Base-by-base conservation (phyloP, 2,329 filamentous ascomycete species). In the Mycosphaerelloides madeirae region DNA sequence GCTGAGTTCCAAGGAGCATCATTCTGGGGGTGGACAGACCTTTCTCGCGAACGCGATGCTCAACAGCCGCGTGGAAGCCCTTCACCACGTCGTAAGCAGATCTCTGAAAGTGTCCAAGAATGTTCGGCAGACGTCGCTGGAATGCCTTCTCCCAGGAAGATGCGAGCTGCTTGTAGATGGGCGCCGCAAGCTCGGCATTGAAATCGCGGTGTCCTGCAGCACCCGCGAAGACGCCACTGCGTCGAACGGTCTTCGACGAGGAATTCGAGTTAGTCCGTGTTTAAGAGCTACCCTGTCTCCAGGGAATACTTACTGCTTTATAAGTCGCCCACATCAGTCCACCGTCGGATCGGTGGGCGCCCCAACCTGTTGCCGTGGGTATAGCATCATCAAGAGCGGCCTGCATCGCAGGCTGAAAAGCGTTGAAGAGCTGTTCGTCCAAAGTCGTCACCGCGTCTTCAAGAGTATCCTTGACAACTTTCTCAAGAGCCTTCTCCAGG, bases 271-370 rank as follows among this genome's bases (percentile, higher is more conserved):
- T n/a, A n/a, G n/a, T n/a, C n/a, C n/a, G n/a, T n/a, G n/a, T n/a
- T n/a, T n/a, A n/a, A n/a, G n/a, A n/a, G n/a, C n/a, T n/a, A n/a
- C n/a, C n/a, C n/a, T n/a, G n/a, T n/a, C n/a, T n/a, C n/a, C n/a
- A n/a, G n/a, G n/a, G n/a, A n/a, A n/a, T n/a, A n/a, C n/a, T n/a
- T n/a, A n/a, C n/a, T 8, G 79, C 80, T 58, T 74, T 77, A 53
- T 81, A 83, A 0, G 79, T 80, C 2, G 62, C 19, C 64, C 66
- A 81, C 28, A 58, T 53, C 11, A 77, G 59, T 1, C 77, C 78
- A 9, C 77, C 77, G 25, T 63, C 57, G 12, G 49, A 29, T 22
- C 60, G 66, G 46, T 68, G 54, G 6, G 52, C 57, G n/a, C 67
- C 65, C 69, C 70, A 71, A 13, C 48, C 48, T 9, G 46, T 37